Base-by-base conservation (phyloP, 2,329 filamentous ascomycete genomes). In the Phaeosphaeria sp. region DNA sequence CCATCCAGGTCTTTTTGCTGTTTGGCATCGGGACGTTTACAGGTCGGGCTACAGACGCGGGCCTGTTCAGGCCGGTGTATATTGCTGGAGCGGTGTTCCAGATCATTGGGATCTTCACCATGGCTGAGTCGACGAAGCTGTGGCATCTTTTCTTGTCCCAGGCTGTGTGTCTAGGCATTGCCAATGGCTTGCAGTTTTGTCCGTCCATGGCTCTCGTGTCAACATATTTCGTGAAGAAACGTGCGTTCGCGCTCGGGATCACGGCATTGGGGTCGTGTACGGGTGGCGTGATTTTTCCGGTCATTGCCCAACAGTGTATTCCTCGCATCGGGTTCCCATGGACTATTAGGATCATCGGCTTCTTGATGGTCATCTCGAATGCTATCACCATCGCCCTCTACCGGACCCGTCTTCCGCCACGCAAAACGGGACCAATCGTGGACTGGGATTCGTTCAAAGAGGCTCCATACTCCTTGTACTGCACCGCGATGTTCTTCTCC, bases 291-390 rank as follows among this genome's bases (percentile, higher is more conserved):
- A 56, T 75, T 1, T 74, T 74, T 25, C 73, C 73, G 20, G 57
- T 74, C n/a, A 68, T 75, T 24, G 72, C 69, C 15, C 69, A 73
- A 53, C 67, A 73, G 53, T 73, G 69, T 24, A 55, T 75, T 11
- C 69, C 70, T 22, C 63, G 52, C 13, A 39, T 74, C 21, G 73
- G 72, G n/a, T 90, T 89, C 65, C 80, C 80, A 0, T 90, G 87
- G 86, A 88, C 88, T 0, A 82, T 89, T 39, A 79, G 87, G 0
- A 83, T 84, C 1, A 80, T 89, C 48, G 88, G 86, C 0, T 83
- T 90, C 53, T 81, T 90, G 24, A 84, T 86, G 20, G 66, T 89
- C 2, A 79, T 75, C 0, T 77, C 73, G 69, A 56, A 68, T 56
- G 22, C 60, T 70, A 47, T 76, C 66, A 49, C 63, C 66, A 55